Base-by-base conservation (phyloP, 225 moss, liverwort and hornwort species). In the Takakia lepidozioides region DNA sequence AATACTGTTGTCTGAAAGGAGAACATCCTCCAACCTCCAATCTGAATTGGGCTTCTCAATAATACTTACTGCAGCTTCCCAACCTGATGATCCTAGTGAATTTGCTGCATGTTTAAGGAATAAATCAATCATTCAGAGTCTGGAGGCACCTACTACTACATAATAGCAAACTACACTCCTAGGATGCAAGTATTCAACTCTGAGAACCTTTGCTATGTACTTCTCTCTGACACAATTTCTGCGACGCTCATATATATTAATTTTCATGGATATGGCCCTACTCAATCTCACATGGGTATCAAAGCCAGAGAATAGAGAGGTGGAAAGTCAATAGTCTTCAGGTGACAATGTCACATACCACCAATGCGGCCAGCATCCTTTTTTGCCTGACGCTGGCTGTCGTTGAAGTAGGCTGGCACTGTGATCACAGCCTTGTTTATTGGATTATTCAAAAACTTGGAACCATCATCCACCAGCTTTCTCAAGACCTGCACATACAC, bases 331-430 rank as follows among this genome's bases (percentile, higher is more conserved):
- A n/a, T n/a, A n/a, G n/a, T n/a, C n/a, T n/a, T n/a, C n/a, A n/a
- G n/a, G n/a, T n/a, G n/a, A n/a, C n/a, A n/a, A 25, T 22, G 22
- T 30, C 53, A 62, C 43, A 28, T 64, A 58, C 93, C 89, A 25
- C 88, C 93, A 64, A 95, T 95, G 36, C 86, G 86, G 29, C 93
- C 89, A 15, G 86, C 93, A 57, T 95, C 93, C 68, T 95, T 89
- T 8, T 89, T 89, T 46, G 89, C 93, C 25, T 81, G 79, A 10
- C 89, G 73, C 60, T 95, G 93, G 25, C 81, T 82, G 32, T 81
- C 76, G 35, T 81, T 81, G 27, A 76, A 76, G 43, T 81, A 75
- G 41, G 81, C 81, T 43, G 75, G 76, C 16, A 81, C 76, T n/a
- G 76, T 81, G 48, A 81, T 76, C 38, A 81, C 81, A 36, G 76